Evolutionary conservation across 164 flowering plant species (phyloP).

Genomic region (Houttuynia cordata): DNA sequence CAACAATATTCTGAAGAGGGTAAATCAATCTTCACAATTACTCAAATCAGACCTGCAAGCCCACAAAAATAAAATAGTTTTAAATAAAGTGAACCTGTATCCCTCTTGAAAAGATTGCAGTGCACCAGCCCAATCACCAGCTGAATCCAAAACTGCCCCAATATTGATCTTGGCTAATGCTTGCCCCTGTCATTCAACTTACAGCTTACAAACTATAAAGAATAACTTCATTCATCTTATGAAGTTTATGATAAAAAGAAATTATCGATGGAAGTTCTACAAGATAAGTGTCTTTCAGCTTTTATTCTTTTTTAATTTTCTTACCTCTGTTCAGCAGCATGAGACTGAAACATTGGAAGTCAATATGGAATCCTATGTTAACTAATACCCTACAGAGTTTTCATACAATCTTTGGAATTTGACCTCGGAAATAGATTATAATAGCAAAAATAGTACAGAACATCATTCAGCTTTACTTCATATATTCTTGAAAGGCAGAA

Average conservation of each 20-base stretch:
- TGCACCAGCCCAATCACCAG: conserved; percentile 65
- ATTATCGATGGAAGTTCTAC: not conserved
- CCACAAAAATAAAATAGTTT: not conserved
- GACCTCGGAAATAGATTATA: too few relatives aligned
- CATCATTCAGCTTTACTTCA: too few relatives aligned
- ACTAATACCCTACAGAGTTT: too few relatives aligned
- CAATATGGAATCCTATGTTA: too few relatives aligned
- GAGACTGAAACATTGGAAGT: too few relatives aligned
- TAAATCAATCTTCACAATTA: not conserved
- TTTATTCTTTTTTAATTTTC: too few relatives aligned
- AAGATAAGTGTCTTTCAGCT: too few relatives aligned
- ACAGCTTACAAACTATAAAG: not conserved
- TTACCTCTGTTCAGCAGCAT: too few relatives aligned
- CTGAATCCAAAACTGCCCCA: conserved; percentile 65
- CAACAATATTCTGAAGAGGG: not conserved
- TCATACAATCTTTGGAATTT: too few relatives aligned
- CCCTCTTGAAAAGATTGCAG: conserved; percentile 74
- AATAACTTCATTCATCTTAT: not conserved
- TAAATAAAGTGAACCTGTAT: conserved; percentile 32
- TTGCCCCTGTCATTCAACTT: conserved; percentile 58
- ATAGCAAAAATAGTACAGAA: too few relatives aligned
- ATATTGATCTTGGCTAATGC: conserved; percentile 72
- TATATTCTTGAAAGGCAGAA: too few relatives aligned
- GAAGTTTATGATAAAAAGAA: too few relatives aligned
- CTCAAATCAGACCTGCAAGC: not conserved